These are phyloP conservation scores for Yarrowia phangngaensis DNA, from an alignment of 805 yeast species.

Conservation along the genomic window DNA sequence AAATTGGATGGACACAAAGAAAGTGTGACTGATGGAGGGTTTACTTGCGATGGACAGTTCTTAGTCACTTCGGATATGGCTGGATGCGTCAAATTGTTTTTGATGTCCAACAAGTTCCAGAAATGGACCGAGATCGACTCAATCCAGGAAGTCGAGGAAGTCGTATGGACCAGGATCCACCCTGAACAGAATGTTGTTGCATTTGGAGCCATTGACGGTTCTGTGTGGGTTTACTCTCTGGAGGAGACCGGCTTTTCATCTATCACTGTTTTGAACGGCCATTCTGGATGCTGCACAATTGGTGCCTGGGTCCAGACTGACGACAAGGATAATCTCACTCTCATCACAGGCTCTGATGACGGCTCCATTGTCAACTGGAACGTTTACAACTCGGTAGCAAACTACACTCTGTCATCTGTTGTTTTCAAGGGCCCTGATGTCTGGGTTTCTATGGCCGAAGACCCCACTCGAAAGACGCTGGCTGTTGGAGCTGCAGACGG, in stretches of 20 bases:
- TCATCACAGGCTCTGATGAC: conserved; percentile 80
- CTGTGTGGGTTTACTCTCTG: conserved; percentile 88
- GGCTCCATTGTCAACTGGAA: conserved; percentile 87
- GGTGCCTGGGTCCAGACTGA: conserved; percentile 69
- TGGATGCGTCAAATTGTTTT: conserved; percentile 74
- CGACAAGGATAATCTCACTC: conserved; percentile 55
- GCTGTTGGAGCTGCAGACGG: conserved; percentile 92
- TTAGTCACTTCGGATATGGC: conserved; percentile 92
- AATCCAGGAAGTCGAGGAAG: conserved; percentile 84
- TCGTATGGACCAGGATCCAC: conserved; percentile 77
- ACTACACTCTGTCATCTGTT: conserved; percentile 44
- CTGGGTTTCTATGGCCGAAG: conserved; percentile 71
- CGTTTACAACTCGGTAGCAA: conserved; percentile 67
- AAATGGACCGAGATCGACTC: conserved; percentile 69
- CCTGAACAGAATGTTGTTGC: conserved; percentile 77
- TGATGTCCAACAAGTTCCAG: conserved; percentile 71
- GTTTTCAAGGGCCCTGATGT: conserved; percentile 80
- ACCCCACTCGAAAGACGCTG: conserved; percentile 50
- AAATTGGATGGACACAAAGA: conserved; percentile 80
- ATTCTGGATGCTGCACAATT: conserved; percentile 72
- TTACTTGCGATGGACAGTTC: conserved; percentile 76
- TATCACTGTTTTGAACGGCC: conserved; percentile 47
- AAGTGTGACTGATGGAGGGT: conserved; percentile 79
- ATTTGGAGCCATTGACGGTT: conserved; percentile 87
- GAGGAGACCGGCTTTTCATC: conserved; percentile 41